Base-by-base conservation (phyloP, 345 rosid species). In the Acer saccharum region DNA sequence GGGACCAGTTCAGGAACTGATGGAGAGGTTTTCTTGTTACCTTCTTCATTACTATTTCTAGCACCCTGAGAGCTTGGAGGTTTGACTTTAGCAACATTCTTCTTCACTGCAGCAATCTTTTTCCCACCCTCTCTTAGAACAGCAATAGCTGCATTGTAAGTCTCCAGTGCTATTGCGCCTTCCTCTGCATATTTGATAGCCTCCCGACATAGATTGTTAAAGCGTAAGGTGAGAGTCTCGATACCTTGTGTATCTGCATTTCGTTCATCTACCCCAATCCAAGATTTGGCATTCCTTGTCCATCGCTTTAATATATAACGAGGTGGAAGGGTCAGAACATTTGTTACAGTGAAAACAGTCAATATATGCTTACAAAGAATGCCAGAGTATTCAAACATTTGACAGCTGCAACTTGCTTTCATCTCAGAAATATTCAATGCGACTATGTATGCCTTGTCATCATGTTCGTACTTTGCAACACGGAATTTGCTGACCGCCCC, bases 351-450 rank as follows among this genome's bases (percentile, higher is more conserved):
- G 81, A 89, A 90, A 67, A 89, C 94, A 25, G 92, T 90, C 71
- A 90, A 63, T 79, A 90, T 82, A 83, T 88, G 94, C 71, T 90
- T 76, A 77, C 94, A 90, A 17, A 90, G 85, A 69, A 90, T 63
- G 69, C 92, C 94, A 2, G 86, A 87, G 71, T 87, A 90, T 81
- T 90, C 94, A 82, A 89, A 90, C 92, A 89, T 89, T 79, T 83
- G 92, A 74, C 94, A 90, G 78, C 92, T 90, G 81, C 94, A 88
- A 80, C 81, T 82, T 44, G 89, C 88, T 68, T 82, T 80, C 84
- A 87, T 82, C 80, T 83, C 89, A 61, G 90, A 80, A 72, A 81
- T 50, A 62, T 83, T 79, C 78, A 85, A 64, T n/a, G 63, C 78
- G 73, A 89, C 91, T 20, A 84, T 81, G 76, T 74, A 89, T 18